These are phyloP conservation scores for Trametes villosa DNA, from an alignment of 768 basidiomycete species.

Conservation along the genomic window DNA sequence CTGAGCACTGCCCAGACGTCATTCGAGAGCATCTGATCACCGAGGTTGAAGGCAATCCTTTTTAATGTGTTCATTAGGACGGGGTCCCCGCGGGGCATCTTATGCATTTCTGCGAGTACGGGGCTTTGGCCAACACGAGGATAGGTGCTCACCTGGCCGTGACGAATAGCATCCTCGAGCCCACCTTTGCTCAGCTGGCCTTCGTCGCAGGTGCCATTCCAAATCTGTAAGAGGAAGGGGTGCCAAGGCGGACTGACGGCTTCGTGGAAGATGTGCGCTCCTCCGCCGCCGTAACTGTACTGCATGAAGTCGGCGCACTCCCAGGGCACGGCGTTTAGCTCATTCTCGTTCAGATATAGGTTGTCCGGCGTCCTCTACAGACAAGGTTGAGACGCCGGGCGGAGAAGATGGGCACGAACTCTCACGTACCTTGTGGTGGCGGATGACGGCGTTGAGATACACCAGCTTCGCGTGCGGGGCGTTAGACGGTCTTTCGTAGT, in stretches of 20 bases:
- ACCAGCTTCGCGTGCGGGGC: slow-evolving; percentile 41
- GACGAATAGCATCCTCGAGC: slow-evolving; percentile 45
- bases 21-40: too few species aligned
- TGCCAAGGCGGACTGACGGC: slow-evolving; percentile 44
- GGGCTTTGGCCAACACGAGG: too few species aligned
- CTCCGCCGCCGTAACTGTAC: slow-evolving; percentile 43
- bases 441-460: slow-evolving; percentile 47
- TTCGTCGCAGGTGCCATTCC: slow-evolving; percentile 52
- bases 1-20: too few species aligned
- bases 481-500: too few species aligned
- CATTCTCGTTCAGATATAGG: slow-evolving; percentile 47
- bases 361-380: slow-evolving; percentile 54
- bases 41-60: too few species aligned
- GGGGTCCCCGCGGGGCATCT: too few species aligned
- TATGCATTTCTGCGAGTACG: too few species aligned
- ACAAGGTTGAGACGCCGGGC: background rate
- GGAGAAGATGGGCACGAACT: background rate
- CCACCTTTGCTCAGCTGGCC: slow-evolving; percentile 53
- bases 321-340: slow-evolving; percentile 46
- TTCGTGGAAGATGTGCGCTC: slow-evolving; percentile 44
- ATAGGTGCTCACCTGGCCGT: slow-evolving; percentile 38
- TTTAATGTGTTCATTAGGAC: too few species aligned
- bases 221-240: slow-evolving; percentile 48
- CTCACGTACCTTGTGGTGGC: slow-evolving; percentile 50
- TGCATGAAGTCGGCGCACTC: slow-evolving; percentile 44